Evolutionary conservation across 768 basidiomycete genomes (phyloP).

Genomic region (Tylopilus subfusipes): DNA sequence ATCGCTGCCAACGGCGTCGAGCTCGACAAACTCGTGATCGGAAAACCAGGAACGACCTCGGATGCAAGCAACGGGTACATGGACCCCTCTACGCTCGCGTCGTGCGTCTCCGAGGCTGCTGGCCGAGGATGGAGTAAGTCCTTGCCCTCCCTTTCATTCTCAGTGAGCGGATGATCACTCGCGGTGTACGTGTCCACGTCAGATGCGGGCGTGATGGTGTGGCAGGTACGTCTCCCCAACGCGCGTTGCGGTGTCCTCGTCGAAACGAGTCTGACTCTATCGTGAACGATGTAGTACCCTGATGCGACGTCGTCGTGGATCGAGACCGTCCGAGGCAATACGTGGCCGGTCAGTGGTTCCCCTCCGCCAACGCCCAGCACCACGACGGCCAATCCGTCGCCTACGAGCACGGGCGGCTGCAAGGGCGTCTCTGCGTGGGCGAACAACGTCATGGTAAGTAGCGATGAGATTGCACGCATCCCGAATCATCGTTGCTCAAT

Average conservation of each 20-base stretch:
- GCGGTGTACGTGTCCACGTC: not conserved
- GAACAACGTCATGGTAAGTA: not conserved
- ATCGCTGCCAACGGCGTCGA: conserved; percentile 47
- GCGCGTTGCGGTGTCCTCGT: not conserved
- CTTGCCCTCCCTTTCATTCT: not conserved
- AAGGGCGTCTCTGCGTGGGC: not conserved
- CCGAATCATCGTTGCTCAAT: not conserved
- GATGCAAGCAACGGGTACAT: conserved; percentile 57
- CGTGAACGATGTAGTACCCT: conserved; percentile 30
- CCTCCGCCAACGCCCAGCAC: not conserved
- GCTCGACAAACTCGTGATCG: conserved; percentile 52
- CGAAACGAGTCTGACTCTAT: not conserved
- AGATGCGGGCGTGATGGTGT: conserved; percentile 42
- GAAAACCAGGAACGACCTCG: conserved; percentile 43
- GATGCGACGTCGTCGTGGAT: conserved; percentile 40
- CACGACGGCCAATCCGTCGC: conserved; percentile 9
- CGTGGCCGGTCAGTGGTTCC: conserved; percentile 31
- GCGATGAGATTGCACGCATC: too few species aligned
- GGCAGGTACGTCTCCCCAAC: conserved; percentile 37
- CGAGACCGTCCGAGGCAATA: conserved; percentile 34
- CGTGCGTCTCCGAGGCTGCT: conserved; percentile 59
- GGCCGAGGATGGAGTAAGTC: conserved; percentile 64
- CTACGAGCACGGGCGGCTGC: conserved; percentile 21
- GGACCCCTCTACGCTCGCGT: conserved; percentile 49
- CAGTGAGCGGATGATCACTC: not conserved